These are phyloP conservation scores for Globisporangium polare DNA, from an alignment of 352 stramenopile genomes.

Conservation along the genomic window DNA sequence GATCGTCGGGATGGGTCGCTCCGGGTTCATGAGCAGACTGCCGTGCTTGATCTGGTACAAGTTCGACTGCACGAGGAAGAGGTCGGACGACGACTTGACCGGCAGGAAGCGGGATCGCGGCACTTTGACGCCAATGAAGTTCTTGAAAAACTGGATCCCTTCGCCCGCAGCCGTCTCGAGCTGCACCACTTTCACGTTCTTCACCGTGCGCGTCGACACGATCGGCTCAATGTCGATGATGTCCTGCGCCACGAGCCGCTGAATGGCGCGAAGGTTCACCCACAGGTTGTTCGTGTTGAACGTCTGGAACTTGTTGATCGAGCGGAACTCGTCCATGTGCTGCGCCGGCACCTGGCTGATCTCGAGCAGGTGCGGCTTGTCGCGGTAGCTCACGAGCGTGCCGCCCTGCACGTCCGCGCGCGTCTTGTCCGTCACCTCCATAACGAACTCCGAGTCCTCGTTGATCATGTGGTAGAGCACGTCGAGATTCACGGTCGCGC, in stretches of 20 bases:
- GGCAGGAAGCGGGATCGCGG: conserved; percentile 96
- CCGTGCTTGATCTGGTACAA: conserved; percentile 93
- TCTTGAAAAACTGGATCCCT: conserved; percentile 98
- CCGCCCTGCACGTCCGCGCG: conserved; percentile 90
- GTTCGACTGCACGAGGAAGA: conserved; percentile 94
- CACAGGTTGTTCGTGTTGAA: conserved; percentile 99
- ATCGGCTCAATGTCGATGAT: conserved; percentile 98
- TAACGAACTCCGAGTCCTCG: conserved; percentile 96
- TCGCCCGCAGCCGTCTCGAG: conserved; percentile 97
- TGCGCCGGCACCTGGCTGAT: conserved; percentile 95
- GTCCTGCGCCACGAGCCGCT: conserved; percentile 93
- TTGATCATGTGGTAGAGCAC: conserved; percentile 99
- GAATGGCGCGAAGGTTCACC: conserved; percentile 97
- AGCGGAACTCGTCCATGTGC: conserved; percentile 93
- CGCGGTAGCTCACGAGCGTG: conserved; percentile 88
- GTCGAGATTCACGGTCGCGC: conserved; percentile 95
- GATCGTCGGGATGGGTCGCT: conserved; percentile 76
- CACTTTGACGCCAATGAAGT: conserved; percentile 95
- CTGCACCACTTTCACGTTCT: conserved; percentile 93
- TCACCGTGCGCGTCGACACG: conserved; percentile 92
- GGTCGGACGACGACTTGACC: conserved; percentile 99
- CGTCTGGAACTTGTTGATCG: conserved; percentile 95
- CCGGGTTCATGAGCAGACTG: conserved; percentile 85
- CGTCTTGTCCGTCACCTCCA: conserved; percentile 97
- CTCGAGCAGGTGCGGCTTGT: conserved; percentile 96